Conservation (phyloP, 371 early-diverging fungal genomes). For the Vairimorpha necatrix region DNA sequence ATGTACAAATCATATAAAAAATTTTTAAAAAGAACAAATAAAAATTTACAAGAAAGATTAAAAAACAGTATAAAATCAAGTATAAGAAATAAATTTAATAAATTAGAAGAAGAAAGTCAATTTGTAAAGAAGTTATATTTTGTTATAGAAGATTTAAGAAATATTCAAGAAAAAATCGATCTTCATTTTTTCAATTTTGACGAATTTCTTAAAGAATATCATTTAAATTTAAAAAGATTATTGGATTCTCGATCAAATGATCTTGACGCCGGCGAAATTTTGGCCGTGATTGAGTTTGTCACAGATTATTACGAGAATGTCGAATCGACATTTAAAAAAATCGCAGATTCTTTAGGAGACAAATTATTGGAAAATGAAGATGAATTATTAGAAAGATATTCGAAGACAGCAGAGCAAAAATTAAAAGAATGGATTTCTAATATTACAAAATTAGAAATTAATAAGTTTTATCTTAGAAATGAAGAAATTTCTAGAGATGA, state of each 20-base stretch:
- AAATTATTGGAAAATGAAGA: conserved; percentile 52
- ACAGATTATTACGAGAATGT: conserved; percentile 42
- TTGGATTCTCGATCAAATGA: conserved; percentile 30
- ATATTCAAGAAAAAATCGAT: conserved; percentile 28
- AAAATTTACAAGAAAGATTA: conserved; percentile 34
- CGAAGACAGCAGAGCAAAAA: conserved; percentile 55
- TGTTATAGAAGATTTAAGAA: conserved; percentile 31
- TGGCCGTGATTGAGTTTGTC: conserved; percentile 53
- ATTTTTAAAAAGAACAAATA: conserved; percentile 41
- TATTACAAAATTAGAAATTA: conserved; percentile 59
- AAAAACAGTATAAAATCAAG: conserved; percentile 26
- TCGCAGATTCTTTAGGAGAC: conserved; percentile 41
- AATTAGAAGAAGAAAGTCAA: conserved; percentile 12
- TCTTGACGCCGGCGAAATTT: conserved; percentile 57
- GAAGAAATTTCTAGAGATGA: conserved; percentile 60
- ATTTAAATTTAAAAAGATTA: conserved; percentile 35
- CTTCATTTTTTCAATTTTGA: conserved; percentile 48
- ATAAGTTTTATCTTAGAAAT: conserved; percentile 57
- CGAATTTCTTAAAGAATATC: conserved; percentile 48
- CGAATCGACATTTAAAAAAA: conserved; percentile 45
- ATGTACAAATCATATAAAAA: conserved; percentile 42
- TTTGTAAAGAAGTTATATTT: conserved; percentile 46
- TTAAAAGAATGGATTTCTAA: conserved; percentile 62
- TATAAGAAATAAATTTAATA: conserved; percentile 45
- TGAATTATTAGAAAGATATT: conserved; percentile 58